Base-by-base conservation (phyloP, 192 early-diverging fungal species). In the Geranomyces michiganensis region DNA sequence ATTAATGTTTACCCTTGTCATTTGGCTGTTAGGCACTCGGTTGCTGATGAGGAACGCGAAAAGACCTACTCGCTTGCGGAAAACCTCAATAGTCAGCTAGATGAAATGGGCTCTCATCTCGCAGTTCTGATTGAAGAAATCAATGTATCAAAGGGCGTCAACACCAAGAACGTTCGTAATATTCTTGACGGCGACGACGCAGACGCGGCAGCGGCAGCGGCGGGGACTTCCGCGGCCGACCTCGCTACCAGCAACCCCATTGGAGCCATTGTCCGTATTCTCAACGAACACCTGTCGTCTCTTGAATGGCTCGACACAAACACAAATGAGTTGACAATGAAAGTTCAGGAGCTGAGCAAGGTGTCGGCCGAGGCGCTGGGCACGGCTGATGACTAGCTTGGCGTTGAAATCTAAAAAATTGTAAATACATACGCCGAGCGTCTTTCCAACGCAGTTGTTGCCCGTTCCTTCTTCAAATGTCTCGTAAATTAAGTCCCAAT, bases 281-380 rank as follows among this genome's bases (percentile, higher is more conserved):
- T 99, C 66, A 95, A 98, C 71, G 81, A 86, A 15, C 97, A 99
- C 72, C 82, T 97, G 79, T 88, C 91, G 22, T 90, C 93, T 49
- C 82, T 99, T 30, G 90, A 96, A 78, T 99, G 97, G 97, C 87
- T 99, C 15, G 95, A 97, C 73, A 71, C 66, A 12, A 81, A 75
- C n/a, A 83, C 89, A 17, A 76, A 76, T 17, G 74, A 84, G 36
- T 68, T 94, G 66, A 74, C 81, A 60, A 77, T 75, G 17, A 87
- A 86, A 69, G 80, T 92, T 8, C 77, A 84, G 36, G 84, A 86
- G 63, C 75, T 89, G 22, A 72, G 31, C 30, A 66, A 47, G 71
- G 65, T 69, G 59, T 74, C 78, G 12, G 78, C 77, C 12, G 62
- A 61, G 6, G 78, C 78, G 17, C 45, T 19, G 26, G 72, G 33